phyloP scores from a whole-genome alignment of 768 basidiomycete genomes.

The Sutorius australiensis region DNA sequence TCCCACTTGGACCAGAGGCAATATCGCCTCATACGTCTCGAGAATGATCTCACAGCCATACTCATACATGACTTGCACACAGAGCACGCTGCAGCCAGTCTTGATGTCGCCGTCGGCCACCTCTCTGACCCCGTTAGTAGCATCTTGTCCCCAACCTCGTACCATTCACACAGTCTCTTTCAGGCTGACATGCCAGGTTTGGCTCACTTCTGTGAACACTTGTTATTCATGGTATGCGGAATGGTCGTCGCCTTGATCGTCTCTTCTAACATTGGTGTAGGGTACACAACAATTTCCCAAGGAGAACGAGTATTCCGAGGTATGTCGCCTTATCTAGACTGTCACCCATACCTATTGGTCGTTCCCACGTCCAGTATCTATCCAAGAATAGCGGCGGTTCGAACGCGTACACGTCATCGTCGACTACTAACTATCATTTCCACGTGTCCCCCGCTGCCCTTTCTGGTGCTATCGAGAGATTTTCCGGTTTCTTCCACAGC shows the following conservation, averaged over 20 bases:
- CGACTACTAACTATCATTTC: constrained; percentile 89
- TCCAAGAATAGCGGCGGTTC: constrained; percentile 82
- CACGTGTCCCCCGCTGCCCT: constrained; percentile 63
- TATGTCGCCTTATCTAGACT: constrained; percentile 24
- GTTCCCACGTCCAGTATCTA: constrained; percentile 47
- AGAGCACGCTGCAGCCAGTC: constrained; percentile 92
- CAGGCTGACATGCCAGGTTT: constrained; percentile 88
- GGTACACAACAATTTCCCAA: constrained; percentile 80
- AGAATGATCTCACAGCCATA: constrained; percentile 85
- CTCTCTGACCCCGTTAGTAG: constrained; percentile 80
- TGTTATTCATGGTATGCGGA: constrained; percentile 84
- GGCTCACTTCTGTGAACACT: constrained; percentile 94
- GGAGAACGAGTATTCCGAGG: constrained; percentile 94
- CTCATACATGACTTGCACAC: constrained; percentile 80
- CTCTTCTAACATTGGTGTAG: constrained; percentile 34
- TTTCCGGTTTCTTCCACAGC: constrained; percentile 87
- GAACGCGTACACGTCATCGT: constrained; percentile 91
- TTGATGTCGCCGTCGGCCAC: constrained; percentile 94
- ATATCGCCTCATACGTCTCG: constrained; percentile 78
- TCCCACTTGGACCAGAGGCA: constrained; percentile 75
- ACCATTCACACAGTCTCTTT: background rate
- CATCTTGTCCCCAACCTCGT: background rate
- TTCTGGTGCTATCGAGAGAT: constrained; percentile 67
- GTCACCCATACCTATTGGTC: background rate
- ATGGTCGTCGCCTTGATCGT: background rate